These are phyloP conservation scores for Meredithiella fracta DNA, from an alignment of 2,329 filamentous ascomycete species.

Conservation along the genomic window DNA sequence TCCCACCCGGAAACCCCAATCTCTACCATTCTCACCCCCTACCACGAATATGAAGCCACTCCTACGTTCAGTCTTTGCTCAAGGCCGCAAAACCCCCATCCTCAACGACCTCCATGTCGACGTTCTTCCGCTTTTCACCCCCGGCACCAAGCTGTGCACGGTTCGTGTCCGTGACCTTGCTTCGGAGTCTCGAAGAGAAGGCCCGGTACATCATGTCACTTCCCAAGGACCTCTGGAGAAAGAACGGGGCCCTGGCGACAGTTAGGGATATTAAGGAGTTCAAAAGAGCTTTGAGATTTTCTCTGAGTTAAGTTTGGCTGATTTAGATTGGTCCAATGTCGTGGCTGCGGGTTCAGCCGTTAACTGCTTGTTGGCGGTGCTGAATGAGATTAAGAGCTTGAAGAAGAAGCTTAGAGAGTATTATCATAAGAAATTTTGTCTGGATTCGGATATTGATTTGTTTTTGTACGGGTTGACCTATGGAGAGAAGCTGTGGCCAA, in stretches of 20 bases:
- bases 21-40: conserved; percentile 44
- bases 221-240: conserved; percentile 41
- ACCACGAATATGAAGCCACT: conserved; percentile 50
- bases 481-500: conserved; percentile 63
- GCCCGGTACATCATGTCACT: conserved; percentile 56
- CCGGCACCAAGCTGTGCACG: conserved; percentile 38
- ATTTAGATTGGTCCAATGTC: conserved; percentile 69
- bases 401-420: conserved; percentile 52
- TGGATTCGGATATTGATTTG: conserved; percentile 73
- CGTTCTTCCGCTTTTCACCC: conserved; percentile 47
- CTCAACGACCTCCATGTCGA: conserved; percentile 44
- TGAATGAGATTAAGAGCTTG: conserved; percentile 40
- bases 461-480: conserved; percentile 70
- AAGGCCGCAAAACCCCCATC: conserved; percentile 42
- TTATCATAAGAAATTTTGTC: conserved; percentile 67
- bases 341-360: conserved; percentile 67
- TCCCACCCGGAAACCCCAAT: conserved; percentile 37
- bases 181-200: conserved; percentile 41
- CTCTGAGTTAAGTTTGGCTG: conserved; percentile 58
- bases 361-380: conserved; percentile 60
- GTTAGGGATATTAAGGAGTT: conserved; percentile 54
- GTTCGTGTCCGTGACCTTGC: conserved; percentile 44
- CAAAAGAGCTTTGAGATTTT: conserved; percentile 67
- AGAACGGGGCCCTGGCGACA: conserved; percentile 47
- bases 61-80: conserved; percentile 33